Evolutionary conservation across 805 yeast genomes (phyloP).

Genomic region (Allodekkera sacchari): DNA sequence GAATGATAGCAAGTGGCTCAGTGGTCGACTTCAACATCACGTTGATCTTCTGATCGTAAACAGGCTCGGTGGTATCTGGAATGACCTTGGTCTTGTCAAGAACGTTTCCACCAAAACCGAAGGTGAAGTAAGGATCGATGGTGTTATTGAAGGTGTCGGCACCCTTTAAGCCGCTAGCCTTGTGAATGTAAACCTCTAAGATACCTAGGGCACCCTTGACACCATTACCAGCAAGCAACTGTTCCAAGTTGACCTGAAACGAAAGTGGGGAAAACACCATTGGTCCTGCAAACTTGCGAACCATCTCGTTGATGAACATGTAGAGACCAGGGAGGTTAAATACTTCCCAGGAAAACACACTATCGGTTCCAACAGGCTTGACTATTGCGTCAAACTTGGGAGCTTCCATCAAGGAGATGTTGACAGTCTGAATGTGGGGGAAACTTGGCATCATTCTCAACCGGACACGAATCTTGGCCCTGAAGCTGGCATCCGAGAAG

Average conservation of each 20-base stretch:
- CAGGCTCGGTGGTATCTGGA: constrained; percentile 60
- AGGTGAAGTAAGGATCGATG: constrained; percentile 79
- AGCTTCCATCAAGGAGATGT: constrained; percentile 74
- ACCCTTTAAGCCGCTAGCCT: constrained; percentile 62
- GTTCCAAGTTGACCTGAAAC: constrained; percentile 87
- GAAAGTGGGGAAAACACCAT: constrained; percentile 84
- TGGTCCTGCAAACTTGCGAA: constrained; percentile 81
- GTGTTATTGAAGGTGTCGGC: constrained; percentile 68
- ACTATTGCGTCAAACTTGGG: constrained; percentile 84
- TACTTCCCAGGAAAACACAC: constrained; percentile 80
- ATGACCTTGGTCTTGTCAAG: constrained; percentile 65
- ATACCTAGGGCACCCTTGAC: constrained; percentile 82
- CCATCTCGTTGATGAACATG: constrained; percentile 76
- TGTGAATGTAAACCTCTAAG: constrained; percentile 55
- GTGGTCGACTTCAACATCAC: constrained; percentile 66
- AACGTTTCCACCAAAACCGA: constrained; percentile 51
- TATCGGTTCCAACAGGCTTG: constrained; percentile 66
- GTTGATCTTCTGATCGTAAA: constrained; percentile 74
- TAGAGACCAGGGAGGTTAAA: constrained; percentile 82
- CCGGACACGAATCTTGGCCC: constrained; percentile 67
- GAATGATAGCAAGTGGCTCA: constrained; percentile 69
- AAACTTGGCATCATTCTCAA: constrained; percentile 82
- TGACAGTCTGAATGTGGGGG: constrained; percentile 91
- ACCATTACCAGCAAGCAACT: constrained; percentile 76
- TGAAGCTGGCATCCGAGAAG: constrained; percentile 73